phyloP scores from a whole-genome alignment of 108 stramenopile species.

The Pseudonitzschia multistriata region DNA sequence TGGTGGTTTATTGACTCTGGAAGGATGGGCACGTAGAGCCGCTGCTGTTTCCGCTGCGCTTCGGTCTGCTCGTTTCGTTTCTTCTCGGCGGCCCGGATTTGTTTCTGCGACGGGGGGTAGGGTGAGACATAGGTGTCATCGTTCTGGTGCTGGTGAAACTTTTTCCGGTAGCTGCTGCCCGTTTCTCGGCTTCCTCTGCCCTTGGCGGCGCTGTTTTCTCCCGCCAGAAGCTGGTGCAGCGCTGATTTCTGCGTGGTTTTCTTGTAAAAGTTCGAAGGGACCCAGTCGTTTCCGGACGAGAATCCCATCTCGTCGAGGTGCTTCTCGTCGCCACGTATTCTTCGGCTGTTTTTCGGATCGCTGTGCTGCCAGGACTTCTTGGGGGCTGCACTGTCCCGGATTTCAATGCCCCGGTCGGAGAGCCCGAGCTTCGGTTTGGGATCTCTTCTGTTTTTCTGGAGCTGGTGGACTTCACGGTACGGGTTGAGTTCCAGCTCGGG shows the following conservation, averaged over 20 bases:
- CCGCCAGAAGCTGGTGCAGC: background rate
- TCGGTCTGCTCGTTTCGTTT: background rate
- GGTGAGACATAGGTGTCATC: background rate
- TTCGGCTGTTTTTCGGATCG: background rate
- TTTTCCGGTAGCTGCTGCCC: background rate
- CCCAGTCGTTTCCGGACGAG: background rate
- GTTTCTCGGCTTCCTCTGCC: background rate
- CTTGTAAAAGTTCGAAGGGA: background rate
- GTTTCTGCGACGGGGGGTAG: background rate
- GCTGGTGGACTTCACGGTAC: background rate
- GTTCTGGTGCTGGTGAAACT: background rate
- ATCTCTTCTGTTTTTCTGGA: background rate
- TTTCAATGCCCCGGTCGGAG: background rate
- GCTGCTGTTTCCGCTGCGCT: background rate
- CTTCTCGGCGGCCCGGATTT: background rate
- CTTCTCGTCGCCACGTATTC: too few species aligned
- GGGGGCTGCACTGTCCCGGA: background rate
- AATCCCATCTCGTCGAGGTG: background rate
- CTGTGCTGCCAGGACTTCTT: background rate
- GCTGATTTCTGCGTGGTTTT: background rate
- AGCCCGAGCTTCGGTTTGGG: background rate
- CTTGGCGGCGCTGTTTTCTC: background rate
- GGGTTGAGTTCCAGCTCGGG: background rate
- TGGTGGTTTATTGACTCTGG: background rate
- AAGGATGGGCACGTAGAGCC: background rate